Evolutionary conservation across 495 filamentous ascomycete species (phyloP).

Genomic region (Talaromyces liani): DNA sequence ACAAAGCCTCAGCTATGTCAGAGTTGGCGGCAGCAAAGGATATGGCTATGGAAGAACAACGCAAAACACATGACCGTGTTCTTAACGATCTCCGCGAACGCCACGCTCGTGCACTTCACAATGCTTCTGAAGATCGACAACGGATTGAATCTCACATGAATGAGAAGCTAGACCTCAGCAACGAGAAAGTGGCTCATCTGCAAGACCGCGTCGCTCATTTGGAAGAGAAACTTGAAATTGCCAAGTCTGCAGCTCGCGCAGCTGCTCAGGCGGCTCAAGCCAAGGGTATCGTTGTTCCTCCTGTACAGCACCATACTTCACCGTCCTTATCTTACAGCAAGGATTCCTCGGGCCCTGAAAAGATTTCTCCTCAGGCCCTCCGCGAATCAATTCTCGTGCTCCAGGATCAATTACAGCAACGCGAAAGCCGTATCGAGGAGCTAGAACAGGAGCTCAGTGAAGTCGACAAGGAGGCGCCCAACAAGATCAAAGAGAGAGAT

Average conservation of each 20-base stretch:
- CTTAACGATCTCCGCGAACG: constrained; percentile 53
- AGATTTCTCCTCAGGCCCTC: constrained; percentile 86
- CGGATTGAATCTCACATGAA: constrained; percentile 58
- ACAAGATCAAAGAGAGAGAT: constrained; percentile 78
- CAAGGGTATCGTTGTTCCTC: constrained; percentile 31
- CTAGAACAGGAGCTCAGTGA: constrained; percentile 65
- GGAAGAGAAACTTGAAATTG: constrained; percentile 83
- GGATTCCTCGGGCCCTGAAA: constrained; percentile 59
- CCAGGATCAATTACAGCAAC: constrained; percentile 92
- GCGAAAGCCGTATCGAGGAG: constrained; percentile 79
- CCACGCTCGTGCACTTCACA: constrained; percentile 65
- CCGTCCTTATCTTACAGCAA: constrained; percentile 35
- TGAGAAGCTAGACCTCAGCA: constrained; percentile 66
- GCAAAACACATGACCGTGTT: constrained; percentile 62
- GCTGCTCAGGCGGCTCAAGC: constrained; percentile 77
- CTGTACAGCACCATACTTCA: constrained; percentile 29
- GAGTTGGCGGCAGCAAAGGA: constrained; percentile 54
- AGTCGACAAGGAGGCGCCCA: constrained; percentile 63
- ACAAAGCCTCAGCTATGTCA: constrained; percentile 40
- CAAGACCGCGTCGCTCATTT: constrained; percentile 75
- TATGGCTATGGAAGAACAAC: constrained; percentile 58
- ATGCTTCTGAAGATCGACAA: constrained; percentile 64
- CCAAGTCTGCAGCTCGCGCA: constrained; percentile 81
- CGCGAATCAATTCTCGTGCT: constrained; percentile 93
- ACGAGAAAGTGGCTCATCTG: constrained; percentile 71